A percentile compares a stretch with the other conserved stretches of the same genome.
phyloP scores from a whole-genome alignment of 495 filamentous ascomycete species.

The Podospora pseudoanserina region DNA sequence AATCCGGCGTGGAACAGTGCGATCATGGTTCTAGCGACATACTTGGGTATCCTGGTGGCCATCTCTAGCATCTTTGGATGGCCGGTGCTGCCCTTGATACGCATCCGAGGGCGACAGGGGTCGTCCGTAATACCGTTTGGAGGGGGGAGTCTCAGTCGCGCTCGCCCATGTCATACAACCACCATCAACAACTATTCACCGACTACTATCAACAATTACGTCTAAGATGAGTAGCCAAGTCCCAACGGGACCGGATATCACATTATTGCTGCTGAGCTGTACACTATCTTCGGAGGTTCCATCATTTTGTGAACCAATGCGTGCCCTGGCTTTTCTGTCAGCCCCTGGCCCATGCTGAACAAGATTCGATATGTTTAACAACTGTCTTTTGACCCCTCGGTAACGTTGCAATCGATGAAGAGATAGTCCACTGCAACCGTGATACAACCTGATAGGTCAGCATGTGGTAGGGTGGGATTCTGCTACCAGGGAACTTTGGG shows the following conservation, averaged over 20 bases:
- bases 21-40: constrained; percentile 12
- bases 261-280: neutral
- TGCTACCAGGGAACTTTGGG: neutral
- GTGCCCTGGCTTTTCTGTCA: too few species aligned
- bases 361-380: neutral
- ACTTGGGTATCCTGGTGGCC: constrained; percentile 12
- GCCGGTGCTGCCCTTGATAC: constrained; percentile 10
- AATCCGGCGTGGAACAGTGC: constrained; percentile 6
- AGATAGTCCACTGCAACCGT: neutral
- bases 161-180: neutral
- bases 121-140: neutral
- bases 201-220: neutral
- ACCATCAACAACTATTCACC: neutral
- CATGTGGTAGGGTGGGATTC: neutral
- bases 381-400: neutral
- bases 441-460: neutral
- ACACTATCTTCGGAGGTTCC: neutral
- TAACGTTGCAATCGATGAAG: neutral
- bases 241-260: neutral
- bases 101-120: neutral
- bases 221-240: neutral
- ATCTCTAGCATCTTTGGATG: constrained; percentile 15
- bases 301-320: too few species aligned
- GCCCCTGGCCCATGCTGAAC: too few species aligned
- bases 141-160: neutral